These are phyloP conservation scores for Candida buenavistaensis DNA, from an alignment of 1,139 yeast genomes.

Conservation along the genomic window DNA sequence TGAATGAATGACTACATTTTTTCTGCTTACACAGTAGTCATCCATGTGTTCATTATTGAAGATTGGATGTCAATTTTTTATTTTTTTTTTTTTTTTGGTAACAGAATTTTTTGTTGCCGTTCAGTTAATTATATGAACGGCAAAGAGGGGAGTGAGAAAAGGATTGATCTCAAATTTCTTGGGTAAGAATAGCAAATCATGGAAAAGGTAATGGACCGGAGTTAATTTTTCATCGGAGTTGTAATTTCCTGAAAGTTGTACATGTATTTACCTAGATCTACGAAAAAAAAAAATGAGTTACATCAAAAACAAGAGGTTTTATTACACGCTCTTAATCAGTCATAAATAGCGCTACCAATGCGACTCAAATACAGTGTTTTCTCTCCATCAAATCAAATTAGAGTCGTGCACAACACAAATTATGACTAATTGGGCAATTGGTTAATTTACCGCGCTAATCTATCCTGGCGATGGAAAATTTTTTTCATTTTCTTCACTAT, in stretches of 20 bases:
- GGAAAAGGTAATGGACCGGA: no score
- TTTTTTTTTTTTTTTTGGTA: no score
- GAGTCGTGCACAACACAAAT: slow-evolving; percentile 1
- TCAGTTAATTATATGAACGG: no score
- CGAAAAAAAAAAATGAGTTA: neutral
- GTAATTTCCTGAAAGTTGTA: no score
- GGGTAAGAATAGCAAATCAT: no score
- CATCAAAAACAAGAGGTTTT: no score
- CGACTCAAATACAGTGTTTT: neutral
- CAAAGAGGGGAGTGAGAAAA: no score
- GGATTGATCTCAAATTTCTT: no score
- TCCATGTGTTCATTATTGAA: neutral
- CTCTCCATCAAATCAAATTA: neutral
- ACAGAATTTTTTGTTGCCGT: slow-evolving; percentile 2
- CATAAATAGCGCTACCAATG: neutral
- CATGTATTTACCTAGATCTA: no score
- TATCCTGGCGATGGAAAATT: slow-evolving; percentile 20
- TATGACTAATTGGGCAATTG: slow-evolving; percentile 36
- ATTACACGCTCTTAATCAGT: no score
- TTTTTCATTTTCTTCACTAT: slow-evolving; percentile 7
- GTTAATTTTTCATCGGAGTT: no score
- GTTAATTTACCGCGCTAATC: slow-evolving; percentile 38
- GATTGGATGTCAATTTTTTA: neutral
- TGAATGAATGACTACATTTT: slow-evolving; percentile 1
- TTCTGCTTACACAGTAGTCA: slow-evolving; percentile 1